A percentile compares a stretch with the other conserved stretches of the same genome.
These are phyloP conservation scores for Phialocephala subalpina DNA, from an alignment of 2,329 filamentous ascomycete genomes.

Conservation along the genomic window DNA sequence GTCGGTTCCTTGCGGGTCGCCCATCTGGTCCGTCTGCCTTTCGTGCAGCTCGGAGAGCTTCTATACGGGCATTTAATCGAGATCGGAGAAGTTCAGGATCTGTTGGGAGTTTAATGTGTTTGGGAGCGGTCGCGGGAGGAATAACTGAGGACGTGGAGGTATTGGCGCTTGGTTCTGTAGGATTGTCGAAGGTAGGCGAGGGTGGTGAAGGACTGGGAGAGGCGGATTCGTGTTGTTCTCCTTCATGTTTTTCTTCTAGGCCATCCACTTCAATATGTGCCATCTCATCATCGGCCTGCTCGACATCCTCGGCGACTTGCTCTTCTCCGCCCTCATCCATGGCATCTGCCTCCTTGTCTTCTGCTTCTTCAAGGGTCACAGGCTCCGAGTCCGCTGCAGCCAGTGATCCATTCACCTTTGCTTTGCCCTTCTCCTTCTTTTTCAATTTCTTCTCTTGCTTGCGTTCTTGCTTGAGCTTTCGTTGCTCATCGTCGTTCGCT, in stretches of 20 bases:
- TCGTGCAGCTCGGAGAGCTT: conserved; percentile 82
- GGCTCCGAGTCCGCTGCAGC: conserved; percentile 32
- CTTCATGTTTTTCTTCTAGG: conserved; percentile 53
- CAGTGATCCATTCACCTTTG: background rate
- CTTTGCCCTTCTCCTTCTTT: conserved; percentile 45
- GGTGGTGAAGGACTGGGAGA: conserved; percentile 59
- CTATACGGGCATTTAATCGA: conserved; percentile 83
- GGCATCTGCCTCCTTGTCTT: conserved; percentile 33
- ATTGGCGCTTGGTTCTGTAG: conserved; percentile 60
- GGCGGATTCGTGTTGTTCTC: conserved; percentile 47
- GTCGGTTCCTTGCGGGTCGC: conserved; percentile 82
- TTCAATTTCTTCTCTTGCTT: conserved; percentile 49
- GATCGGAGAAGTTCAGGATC: conserved; percentile 80
- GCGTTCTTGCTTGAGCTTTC: conserved; percentile 42
- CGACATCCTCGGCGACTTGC: conserved; percentile 36
- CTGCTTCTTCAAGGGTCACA: conserved; percentile 13
- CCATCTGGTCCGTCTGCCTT: conserved; percentile 89
- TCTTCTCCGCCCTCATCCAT: conserved; percentile 31
- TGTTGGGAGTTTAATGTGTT: conserved; percentile 71
- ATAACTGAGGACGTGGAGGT: conserved; percentile 76
- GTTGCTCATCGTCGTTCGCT: conserved; percentile 30
- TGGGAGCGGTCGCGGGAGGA: conserved; percentile 66
- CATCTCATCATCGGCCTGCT: conserved; percentile 45
- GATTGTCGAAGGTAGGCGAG: conserved; percentile 69
- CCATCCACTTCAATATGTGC: conserved; percentile 55